Base-by-base conservation (phyloP, 2,329 filamentous ascomycete genomes). In the Fusarium siculi region DNA sequence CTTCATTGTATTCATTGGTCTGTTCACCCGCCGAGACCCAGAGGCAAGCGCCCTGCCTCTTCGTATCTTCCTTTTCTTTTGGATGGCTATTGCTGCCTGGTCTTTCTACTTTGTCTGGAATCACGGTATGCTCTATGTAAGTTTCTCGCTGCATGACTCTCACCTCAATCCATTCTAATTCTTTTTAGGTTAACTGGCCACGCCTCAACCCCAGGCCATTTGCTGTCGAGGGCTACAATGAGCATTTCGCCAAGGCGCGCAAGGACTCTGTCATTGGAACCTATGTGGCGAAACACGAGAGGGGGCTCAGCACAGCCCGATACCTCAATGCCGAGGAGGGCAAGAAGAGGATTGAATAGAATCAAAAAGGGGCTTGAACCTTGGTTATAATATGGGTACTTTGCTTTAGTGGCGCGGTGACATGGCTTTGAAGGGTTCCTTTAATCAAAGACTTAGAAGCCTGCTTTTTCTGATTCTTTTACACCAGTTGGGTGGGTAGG, bases 271-370 rank as follows among this genome's bases (percentile, higher is more conserved):
- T 99, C 23, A 88, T 98, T 53, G 96, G 96, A 7, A 84, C 89
- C 19, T 89, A 97, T 69, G 81, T 85, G 28, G 86, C 88, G 34
- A 85, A 86, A 53, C 95, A 97, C 79, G 93, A 97, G 82, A 88
- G 95, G 21, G 94, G 95, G 6, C 89, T 94, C 70, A 97, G 94
- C 83, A 93, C 93, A 74, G 92, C 93, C 47, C 88, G 94, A 70
- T 92, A 97, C 76, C 88, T 94, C 37, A 96, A 93, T 76, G 90
- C 97, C 61, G 96, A 99, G 82, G 96, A 99, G 84, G 96, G 96
- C 59, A 99, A 99, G 89, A 99, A 98, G 89, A 93, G 96, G 81
- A 97, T 97, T 79, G 96, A 99, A 81, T 95, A 89, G 76, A 77
- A 77, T 30, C 32, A 61, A 68, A 61, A 65, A 21, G 47, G 52